Percentiles rank a stretch among this genome's conserved stretches.
phyloP scores from a whole-genome alignment of 2,329 filamentous ascomycete species.

The Penicillium sp. region DNA sequence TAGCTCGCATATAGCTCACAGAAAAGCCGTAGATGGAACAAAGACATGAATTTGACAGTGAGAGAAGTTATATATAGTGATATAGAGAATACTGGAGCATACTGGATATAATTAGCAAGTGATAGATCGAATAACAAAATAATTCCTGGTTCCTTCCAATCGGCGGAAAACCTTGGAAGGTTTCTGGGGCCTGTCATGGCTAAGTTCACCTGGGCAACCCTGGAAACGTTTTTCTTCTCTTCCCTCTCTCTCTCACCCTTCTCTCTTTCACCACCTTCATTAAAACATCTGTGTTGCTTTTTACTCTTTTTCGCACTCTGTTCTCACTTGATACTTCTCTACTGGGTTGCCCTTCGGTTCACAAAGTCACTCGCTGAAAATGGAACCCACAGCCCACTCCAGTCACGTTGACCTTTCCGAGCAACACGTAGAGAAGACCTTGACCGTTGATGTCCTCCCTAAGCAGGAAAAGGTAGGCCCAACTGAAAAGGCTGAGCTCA shows the following conservation, averaged over 20 bases:
- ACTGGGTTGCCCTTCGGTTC: background rate
- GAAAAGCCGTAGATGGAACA: background rate
- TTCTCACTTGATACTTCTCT: background rate
- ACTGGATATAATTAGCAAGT: too few species aligned
- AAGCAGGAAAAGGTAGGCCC: background rate
- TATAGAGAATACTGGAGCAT: background rate
- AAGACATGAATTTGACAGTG: too few species aligned
- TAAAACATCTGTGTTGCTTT: background rate
- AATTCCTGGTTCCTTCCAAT: background rate
- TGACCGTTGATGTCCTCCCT: background rate
- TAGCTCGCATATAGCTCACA: background rate
- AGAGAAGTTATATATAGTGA: background rate
- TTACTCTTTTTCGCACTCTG: too few species aligned
- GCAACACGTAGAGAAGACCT: background rate
- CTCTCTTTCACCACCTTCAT: background rate
- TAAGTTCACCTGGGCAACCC: background rate
- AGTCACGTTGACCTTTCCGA: background rate
- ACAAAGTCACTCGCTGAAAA: background rate
- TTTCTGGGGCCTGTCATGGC: background rate
- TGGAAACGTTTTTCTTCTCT: background rate
- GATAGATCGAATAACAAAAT: too few species aligned
- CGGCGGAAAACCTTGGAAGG: background rate
- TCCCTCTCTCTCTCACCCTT: background rate
- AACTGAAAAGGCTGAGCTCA: background rate
- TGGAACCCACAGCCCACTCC: background rate